Percentiles rank a stretch among this genome's conserved stretches.
Evolutionary conservation across 331 rosid species (phyloP).

Genomic region (Pyracantha coccinea): DNA sequence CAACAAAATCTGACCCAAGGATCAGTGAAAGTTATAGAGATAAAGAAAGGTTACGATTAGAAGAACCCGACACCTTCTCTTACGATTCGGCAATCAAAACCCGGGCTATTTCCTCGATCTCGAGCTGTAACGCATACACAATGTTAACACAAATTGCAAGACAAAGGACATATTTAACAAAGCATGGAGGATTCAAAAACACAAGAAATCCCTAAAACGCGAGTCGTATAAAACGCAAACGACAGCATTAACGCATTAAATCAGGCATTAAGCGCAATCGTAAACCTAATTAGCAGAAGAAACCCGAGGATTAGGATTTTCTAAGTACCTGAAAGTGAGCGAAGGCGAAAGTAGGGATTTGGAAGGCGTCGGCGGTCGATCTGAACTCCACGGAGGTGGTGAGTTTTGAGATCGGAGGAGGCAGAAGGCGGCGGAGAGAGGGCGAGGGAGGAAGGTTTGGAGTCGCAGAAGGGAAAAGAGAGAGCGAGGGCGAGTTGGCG

Average conservation of each 20-base stretch:
- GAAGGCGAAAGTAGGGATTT: background rate
- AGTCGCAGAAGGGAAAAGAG: background rate
- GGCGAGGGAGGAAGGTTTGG: background rate
- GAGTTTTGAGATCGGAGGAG: background rate
- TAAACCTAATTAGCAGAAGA: background rate
- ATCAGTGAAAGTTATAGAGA: background rate
- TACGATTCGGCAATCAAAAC: conserved; percentile 9
- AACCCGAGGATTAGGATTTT: background rate
- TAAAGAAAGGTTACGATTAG: conserved; percentile 55
- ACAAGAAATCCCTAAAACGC: background rate
- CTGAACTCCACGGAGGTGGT: background rate
- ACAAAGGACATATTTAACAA: background rate
- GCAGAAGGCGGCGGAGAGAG: background rate
- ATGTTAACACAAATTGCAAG: background rate
- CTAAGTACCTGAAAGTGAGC: background rate
- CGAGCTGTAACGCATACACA: conserved; percentile 22
- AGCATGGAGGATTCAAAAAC: background rate
- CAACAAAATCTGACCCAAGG: background rate
- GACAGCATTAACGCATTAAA: background rate
- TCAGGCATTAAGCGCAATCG: background rate
- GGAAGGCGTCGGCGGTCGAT: background rate
- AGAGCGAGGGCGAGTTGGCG: background rate
- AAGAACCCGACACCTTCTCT: conserved; percentile 61
- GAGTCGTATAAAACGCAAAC: background rate
- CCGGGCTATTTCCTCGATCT: conserved; percentile 11